These are phyloP conservation scores for Iris macrosiphon DNA, from an alignment of 106 monocot genomes.

Conservation along the genomic window DNA sequence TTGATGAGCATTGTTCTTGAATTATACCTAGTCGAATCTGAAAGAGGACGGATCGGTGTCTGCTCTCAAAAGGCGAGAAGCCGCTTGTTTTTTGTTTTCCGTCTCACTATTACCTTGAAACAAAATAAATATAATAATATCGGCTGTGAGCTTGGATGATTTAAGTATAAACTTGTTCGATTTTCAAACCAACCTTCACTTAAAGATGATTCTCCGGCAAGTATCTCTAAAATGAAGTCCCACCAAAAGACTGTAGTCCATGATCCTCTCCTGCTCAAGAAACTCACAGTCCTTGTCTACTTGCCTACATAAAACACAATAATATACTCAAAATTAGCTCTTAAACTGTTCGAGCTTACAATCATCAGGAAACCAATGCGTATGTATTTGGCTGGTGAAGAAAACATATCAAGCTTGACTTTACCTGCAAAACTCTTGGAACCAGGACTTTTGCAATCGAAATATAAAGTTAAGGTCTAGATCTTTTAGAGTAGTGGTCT, in stretches of 20 bases:
- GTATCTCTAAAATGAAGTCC: conserved; percentile 73
- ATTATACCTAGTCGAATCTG: conserved; percentile 55
- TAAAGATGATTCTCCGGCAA: conserved; percentile 7
- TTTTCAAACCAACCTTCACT: conserved; percentile 19
- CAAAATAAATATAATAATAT: conserved; percentile 7
- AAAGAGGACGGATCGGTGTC: conserved; percentile 56
- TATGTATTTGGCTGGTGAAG: background rate
- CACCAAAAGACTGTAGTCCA: conserved; percentile 93
- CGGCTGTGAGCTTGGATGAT: background rate
- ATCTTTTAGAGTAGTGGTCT: conserved; percentile 79
- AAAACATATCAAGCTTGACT: background rate
- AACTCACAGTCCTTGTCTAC: conserved; percentile 84
- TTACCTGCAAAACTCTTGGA: conserved; percentile 80
- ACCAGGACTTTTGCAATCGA: conserved; percentile 68
- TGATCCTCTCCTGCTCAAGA: conserved; percentile 91
- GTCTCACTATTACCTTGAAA: conserved; percentile 30
- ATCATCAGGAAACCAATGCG: too few species aligned
- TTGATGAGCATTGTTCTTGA: too few species aligned
- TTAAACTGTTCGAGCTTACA: too few species aligned
- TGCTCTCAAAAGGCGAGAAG: conserved; percentile 52
- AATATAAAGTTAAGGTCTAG: conserved; percentile 94
- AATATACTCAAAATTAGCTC: too few species aligned
- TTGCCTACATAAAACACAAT: conserved; percentile 50
- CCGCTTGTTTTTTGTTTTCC: conserved; percentile 22
- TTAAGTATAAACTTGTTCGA: background rate